These are phyloP conservation scores for Auxenochlorella pyrenoidosa DNA, from an alignment of 139 green algal species.

Conservation along the genomic window DNA sequence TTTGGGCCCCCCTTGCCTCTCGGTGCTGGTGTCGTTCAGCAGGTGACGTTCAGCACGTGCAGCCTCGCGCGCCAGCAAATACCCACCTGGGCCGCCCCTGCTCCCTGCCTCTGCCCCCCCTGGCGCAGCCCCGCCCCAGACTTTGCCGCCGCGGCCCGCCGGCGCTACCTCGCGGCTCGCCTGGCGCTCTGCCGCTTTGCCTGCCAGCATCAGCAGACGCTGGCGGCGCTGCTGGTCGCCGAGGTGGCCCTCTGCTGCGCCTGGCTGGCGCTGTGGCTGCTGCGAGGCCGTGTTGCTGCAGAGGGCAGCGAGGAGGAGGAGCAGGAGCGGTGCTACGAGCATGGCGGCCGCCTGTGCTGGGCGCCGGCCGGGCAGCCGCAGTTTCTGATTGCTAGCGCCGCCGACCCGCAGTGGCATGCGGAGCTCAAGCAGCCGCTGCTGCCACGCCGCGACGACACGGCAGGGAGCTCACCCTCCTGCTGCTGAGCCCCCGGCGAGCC, in stretches of 20 bases:
- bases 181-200: slow-evolving; percentile 34
- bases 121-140: not conserved
- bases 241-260: slow-evolving; percentile 16
- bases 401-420: slow-evolving; percentile 23
- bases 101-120: not conserved
- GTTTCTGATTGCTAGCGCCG: slow-evolving; percentile 14
- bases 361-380: not conserved
- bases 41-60: too few relatives aligned
- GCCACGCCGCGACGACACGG: not conserved
- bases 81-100: too few relatives aligned
- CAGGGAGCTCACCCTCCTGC: not conserved
- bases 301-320: not conserved
- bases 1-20: too few relatives aligned
- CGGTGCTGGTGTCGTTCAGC: too few relatives aligned
- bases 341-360: too few relatives aligned
- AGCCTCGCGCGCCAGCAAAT: too few relatives aligned
- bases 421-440: slow-evolving; percentile 34
- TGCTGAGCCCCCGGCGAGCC: not conserved
- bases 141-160: not conserved
- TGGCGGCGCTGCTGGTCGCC: slow-evolving; percentile 6
- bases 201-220: slow-evolving; percentile 21
- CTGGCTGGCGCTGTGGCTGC: slow-evolving; percentile 25
- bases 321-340: not conserved
- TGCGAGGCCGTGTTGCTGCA: not conserved
- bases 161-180: not conserved